Conservation (phyloP, 2,329 filamentous ascomycete genomes). For the Salinomyces thailandicus region DNA sequence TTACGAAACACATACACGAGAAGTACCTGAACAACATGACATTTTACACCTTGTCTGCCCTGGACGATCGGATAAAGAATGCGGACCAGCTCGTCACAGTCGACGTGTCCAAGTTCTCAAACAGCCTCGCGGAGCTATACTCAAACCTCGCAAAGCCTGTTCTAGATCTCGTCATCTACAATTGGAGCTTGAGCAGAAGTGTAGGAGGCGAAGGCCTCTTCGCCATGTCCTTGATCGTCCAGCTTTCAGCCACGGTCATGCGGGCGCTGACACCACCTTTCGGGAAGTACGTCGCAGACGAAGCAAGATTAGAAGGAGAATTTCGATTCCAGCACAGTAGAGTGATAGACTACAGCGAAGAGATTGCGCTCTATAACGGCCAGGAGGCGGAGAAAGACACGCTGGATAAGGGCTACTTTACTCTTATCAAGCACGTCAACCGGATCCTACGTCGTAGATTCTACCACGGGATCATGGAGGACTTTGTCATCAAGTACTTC, state of each 20-base stretch:
- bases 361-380: conserved; percentile 82
- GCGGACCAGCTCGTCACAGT: conserved; percentile 95
- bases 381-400: conserved; percentile 95
- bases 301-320: conserved; percentile 87
- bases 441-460: conserved; percentile 80
- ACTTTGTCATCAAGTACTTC: conserved; percentile 99
- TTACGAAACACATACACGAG: conserved; percentile 92
- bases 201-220: conserved; percentile 95
- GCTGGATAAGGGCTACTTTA: conserved; percentile 96
- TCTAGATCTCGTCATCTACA: conserved; percentile 94
- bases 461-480: conserved; percentile 99
- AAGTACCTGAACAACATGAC: conserved; percentile 96
- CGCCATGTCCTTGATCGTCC: conserved; percentile 88
- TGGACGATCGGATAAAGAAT: conserved; percentile 97
- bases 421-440: conserved; percentile 97
- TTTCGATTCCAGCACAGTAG: conserved; percentile 92
- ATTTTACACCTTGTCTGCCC: conserved; percentile 88
- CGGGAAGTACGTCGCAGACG: conserved; percentile 93
- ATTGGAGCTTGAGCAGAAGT: conserved; percentile 81
- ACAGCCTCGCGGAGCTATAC: conserved; percentile 87
- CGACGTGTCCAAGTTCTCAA: conserved; percentile 92
- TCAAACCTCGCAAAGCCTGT: conserved; percentile 92
- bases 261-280: conserved; percentile 89
- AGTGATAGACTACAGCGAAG: conserved; percentile 91
- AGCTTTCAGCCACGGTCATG: conserved; percentile 88